These are phyloP conservation scores for Monosporascus sp. DNA, from an alignment of 2,329 filamentous ascomycete species.

Conservation along the genomic window DNA sequence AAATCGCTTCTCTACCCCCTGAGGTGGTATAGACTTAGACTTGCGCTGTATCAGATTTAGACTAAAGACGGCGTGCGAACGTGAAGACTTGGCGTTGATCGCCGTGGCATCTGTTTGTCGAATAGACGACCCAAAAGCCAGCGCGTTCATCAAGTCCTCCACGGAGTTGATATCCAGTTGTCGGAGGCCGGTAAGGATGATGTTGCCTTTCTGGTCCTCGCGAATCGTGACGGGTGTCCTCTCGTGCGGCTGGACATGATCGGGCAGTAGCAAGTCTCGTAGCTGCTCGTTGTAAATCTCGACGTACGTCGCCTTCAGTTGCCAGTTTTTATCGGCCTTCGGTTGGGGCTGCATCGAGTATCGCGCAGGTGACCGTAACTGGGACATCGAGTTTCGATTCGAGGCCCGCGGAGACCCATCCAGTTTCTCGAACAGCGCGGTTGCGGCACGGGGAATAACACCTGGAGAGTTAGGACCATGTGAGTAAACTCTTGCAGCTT, in stretches of 20 bases:
- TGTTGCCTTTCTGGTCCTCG: conserved; percentile 91
- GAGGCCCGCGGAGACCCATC: conserved; percentile 46
- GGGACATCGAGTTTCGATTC: conserved; percentile 66
- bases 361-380: conserved; percentile 72
- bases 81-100: conserved; percentile 95
- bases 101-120: conserved; percentile 95
- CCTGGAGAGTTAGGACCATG: conserved; percentile 45
- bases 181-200: conserved; percentile 83
- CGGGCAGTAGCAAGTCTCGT: conserved; percentile 80
- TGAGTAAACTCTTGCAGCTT: neutral
- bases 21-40: conserved; percentile 45
- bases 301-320: conserved; percentile 88
- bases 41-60: conserved; percentile 88
- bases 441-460: conserved; percentile 89
- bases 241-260: conserved; percentile 63
- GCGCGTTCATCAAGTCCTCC: conserved; percentile 81
- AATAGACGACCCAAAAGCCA: conserved; percentile 90
- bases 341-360: conserved; percentile 57
- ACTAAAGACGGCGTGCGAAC: conserved; percentile 95
- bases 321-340: conserved; percentile 72
- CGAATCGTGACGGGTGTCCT: conserved; percentile 81
- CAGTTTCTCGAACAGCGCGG: conserved; percentile 81
- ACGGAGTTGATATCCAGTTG: conserved; percentile 86
- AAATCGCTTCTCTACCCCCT: conserved; percentile 71
- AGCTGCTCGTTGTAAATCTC: conserved; percentile 98